Base-by-base conservation (phyloP, 2,329 filamentous ascomycete genomes). In the Hypomyces rosellus region DNA sequence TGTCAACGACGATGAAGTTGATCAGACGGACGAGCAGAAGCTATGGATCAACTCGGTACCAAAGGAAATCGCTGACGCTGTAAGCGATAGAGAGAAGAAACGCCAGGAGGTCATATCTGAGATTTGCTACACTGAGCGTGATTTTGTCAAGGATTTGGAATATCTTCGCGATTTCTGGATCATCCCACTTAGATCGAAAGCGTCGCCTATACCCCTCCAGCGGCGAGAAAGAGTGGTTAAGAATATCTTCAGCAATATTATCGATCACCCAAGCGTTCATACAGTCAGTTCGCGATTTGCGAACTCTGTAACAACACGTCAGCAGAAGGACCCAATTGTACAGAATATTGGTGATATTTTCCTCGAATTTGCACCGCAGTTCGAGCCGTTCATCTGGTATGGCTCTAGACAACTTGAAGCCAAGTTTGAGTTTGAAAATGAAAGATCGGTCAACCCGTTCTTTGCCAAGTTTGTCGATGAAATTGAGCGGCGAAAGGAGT, bases 161-260 rank as follows among this genome's bases (percentile, higher is more conserved):
- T 99, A 99, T 65, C 76, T 99, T 30, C 84, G 93, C 54, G 93
- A 99, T 72, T 99, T 97, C 75, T 99, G 93, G 93, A 96, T 99
- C 73, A 81, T 93, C 59, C 93, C 93, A 9, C 72, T 99, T 51
- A 84, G 90, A 45, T 88, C 86, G 25, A 84, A 86, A 55, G 78
- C 80, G 14, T 96, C 92, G 4, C 92, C 91, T 0, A 95, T 99
- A 56, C 92, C 93, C 5, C 83, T 93, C 57, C 84, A 89, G 53
- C 84, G 89, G 52, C 84, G 90, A 54, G 92, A 96, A 58, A 88
- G 87, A 62, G 95, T 96, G 55, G 92, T 99, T 51, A 84, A 88
- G 59, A 95, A 86, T 1, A 95, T 99, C 38, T 99, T 99, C 69
- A 90, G 87, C 60, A 97, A 99, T 65, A 92, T 93, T 59, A 84